These are phyloP conservation scores for Mycena capillaripes DNA, from an alignment of 768 basidiomycete genomes.

Conservation along the genomic window DNA sequence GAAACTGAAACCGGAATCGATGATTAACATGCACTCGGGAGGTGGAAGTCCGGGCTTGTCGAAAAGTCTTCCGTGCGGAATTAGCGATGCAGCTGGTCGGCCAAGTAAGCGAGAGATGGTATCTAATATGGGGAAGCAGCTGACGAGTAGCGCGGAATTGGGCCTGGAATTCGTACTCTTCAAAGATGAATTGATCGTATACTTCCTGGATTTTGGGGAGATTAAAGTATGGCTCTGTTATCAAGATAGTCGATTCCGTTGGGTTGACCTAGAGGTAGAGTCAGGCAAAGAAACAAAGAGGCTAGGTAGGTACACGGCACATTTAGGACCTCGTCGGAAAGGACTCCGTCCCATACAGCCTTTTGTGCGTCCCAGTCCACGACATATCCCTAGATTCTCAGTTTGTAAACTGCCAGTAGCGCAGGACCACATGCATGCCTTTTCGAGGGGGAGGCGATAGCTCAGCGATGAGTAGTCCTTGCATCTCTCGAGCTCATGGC, in stretches of 20 bases:
- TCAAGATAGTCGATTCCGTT: constrained; percentile 77
- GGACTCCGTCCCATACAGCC: constrained; percentile 92
- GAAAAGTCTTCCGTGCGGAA: constrained; percentile 84
- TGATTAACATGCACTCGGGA: constrained; percentile 85
- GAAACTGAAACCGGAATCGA: constrained; percentile 95
- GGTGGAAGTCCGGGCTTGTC: constrained; percentile 58
- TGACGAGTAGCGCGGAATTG: constrained; percentile 87
- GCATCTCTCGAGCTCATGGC: constrained; percentile 86
- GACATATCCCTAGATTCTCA: constrained; percentile 79
- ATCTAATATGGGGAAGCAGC: constrained; percentile 41
- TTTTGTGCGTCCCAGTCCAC: constrained; percentile 98
- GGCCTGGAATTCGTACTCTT: constrained; percentile 94
- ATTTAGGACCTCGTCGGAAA: constrained; percentile 78
- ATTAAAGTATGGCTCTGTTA: constrained; percentile 97
- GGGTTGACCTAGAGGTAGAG: constrained; percentile 72
- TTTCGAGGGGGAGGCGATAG: constrained; percentile 90
- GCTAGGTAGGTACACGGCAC: constrained; percentile 52
- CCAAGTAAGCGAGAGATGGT: constrained; percentile 36
- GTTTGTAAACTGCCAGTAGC: constrained; percentile 28
- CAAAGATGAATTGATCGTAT: constrained; percentile 96
- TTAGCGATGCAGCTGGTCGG: constrained; percentile 78
- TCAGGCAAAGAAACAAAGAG: neutral
- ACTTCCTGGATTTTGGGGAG: constrained; percentile 91
- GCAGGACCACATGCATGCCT: constrained; percentile 62
- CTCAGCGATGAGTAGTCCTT: constrained; percentile 85